Conservation (phyloP, 2,329 filamentous ascomycete species). For the Diaporthe sp. region DNA sequence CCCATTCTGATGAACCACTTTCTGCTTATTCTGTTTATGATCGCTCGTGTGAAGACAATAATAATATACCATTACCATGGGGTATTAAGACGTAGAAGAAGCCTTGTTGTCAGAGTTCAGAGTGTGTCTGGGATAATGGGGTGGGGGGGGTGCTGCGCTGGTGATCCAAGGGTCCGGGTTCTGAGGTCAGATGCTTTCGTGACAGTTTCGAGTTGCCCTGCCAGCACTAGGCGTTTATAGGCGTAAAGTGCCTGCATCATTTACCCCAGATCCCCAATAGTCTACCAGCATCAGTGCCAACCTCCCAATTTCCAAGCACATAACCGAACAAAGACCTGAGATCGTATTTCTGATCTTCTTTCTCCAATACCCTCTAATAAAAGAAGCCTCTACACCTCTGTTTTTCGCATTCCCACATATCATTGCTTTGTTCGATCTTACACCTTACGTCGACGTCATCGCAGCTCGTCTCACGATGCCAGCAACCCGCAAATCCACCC, state of each 20-base stretch:
- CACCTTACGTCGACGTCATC: slow-evolving; percentile 39
- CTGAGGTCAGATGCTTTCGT: slow-evolving; percentile 62
- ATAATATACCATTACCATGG: neutral
- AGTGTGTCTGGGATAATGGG: no score
- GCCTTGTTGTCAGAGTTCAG: neutral
- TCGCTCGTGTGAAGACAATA: neutral
- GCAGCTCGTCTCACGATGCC: slow-evolving; percentile 58
- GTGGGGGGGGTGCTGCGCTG: neutral
- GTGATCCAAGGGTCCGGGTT: slow-evolving; percentile 10
- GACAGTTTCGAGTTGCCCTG: slow-evolving; percentile 68
- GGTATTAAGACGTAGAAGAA: neutral
- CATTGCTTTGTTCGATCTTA: slow-evolving; percentile 29
- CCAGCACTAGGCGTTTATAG: slow-evolving; percentile 51
- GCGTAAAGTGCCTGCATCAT: slow-evolving; percentile 34
- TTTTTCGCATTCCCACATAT: neutral
- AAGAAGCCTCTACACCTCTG: neutral
- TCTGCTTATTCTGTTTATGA: neutral
- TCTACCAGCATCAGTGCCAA: slow-evolving; percentile 44
- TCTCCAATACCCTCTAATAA: no score
- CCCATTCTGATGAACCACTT: neutral
- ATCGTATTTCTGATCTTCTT: neutral
- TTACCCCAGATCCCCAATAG: slow-evolving; percentile 9
- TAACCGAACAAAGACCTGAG: neutral
- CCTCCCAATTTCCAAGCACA: slow-evolving; percentile 24
- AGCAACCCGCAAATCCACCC: slow-evolving; percentile 61